These are phyloP conservation scores for Sphagnum tenellum DNA, from an alignment of 225 moss, liverwort and hornwort genomes.

Conservation along the genomic window DNA sequence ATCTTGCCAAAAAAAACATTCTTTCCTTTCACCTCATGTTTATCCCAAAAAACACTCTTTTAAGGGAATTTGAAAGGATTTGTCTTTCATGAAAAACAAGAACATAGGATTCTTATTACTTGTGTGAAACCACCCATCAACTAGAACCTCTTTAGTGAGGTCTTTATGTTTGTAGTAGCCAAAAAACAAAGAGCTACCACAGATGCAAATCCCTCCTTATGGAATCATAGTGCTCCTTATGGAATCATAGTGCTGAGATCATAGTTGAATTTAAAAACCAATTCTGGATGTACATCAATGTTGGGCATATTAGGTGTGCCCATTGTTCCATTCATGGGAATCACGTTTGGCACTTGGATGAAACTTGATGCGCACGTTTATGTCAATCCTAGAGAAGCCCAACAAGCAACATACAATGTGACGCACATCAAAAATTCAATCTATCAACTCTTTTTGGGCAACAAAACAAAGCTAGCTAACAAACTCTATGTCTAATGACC, in stretches of 20 bases:
- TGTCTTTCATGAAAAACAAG: neutral
- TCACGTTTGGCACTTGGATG: conserved; percentile 59
- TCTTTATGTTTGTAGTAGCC: conserved; percentile 63
- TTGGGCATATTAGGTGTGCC: conserved; percentile 53
- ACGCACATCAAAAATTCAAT: too few species aligned
- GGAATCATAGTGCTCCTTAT: conserved; percentile 36
- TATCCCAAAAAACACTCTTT: neutral
- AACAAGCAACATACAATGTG: too few species aligned
- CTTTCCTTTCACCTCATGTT: neutral
- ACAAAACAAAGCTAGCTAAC: too few species aligned
- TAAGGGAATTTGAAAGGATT: neutral
- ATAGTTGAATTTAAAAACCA: conserved; percentile 70
- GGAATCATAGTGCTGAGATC: conserved; percentile 32
- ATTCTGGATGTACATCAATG: conserved; percentile 51
- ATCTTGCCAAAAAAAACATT: neutral
- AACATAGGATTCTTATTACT: conserved; percentile 11
- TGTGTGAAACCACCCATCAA: conserved; percentile 81
- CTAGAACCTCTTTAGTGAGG: conserved; percentile 51
- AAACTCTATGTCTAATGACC: too few species aligned
- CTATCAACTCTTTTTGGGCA: too few species aligned
- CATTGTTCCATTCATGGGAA: conserved; percentile 64
- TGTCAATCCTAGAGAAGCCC: conserved; percentile 50
- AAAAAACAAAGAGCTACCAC: conserved; percentile 40
- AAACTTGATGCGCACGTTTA: conserved; percentile 78
- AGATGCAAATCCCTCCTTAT: conserved; percentile 64